These are phyloP conservation scores for Trichothecium sympodiale DNA, from an alignment of 2,329 filamentous ascomycete genomes.

Conservation along the genomic window DNA sequence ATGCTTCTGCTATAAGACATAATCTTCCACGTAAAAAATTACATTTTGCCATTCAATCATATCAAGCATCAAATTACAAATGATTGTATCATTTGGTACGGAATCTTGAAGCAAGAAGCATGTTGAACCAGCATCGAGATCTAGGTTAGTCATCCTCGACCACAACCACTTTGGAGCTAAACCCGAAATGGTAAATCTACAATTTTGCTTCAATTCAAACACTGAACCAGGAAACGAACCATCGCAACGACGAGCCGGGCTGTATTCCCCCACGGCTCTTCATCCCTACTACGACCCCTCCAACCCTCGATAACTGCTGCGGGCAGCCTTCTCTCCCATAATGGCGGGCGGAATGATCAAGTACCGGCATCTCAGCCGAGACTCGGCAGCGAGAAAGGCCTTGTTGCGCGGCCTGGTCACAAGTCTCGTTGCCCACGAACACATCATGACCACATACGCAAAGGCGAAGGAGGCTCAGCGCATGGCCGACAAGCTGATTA, in stretches of 20 bases:
- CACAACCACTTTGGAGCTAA: not conserved
- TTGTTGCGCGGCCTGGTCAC: constrained; percentile 93
- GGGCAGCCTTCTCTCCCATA: not conserved
- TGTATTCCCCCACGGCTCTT: not conserved
- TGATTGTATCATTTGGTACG: no score
- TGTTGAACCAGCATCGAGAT: no score
- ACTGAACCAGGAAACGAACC: not conserved
- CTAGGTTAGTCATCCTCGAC: not conserved
- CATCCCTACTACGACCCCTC: not conserved
- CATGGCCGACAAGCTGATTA: constrained; percentile 88
- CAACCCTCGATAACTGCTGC: not conserved
- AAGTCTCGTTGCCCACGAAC: constrained; percentile 84
- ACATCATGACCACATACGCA: constrained; percentile 87
- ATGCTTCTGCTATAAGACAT: no score
- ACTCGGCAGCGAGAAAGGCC: constrained; percentile 79
- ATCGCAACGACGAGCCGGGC: not conserved
- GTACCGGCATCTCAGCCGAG: constrained; percentile 79
- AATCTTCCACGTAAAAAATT: no score
- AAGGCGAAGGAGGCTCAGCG: constrained; percentile 97
- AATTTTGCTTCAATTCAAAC: no score
- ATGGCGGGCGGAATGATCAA: constrained; percentile 85
- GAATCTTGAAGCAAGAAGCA: no score
- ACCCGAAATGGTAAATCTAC: no score
- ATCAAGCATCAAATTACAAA: no score
- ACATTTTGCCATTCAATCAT: no score